A percentile compares a stretch with the other conserved stretches of the same genome.
Conservation (phyloP, 1,284 basidiomycete species). For the Cryptococcus sp. region DNA sequence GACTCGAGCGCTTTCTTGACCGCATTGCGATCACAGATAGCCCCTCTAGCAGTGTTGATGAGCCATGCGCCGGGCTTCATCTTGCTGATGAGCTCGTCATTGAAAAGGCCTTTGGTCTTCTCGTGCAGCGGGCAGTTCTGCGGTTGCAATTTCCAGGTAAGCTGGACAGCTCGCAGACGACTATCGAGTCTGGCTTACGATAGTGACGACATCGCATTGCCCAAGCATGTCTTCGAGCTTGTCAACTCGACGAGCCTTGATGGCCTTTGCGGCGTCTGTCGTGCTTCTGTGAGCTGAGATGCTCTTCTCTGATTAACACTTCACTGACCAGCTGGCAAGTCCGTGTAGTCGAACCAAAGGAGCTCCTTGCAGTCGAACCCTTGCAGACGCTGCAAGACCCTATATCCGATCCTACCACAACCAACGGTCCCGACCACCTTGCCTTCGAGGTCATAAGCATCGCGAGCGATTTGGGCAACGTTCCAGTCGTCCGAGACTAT, state of each 20-base stretch:
- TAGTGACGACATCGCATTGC: conserved; percentile 55
- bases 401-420: conserved; percentile 82
- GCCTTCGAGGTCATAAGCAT: conserved; percentile 84
- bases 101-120: conserved; percentile 76
- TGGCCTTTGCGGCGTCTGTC: conserved; percentile 66
- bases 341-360: conserved; percentile 87
- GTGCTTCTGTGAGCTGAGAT: background rate
- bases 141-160: background rate
- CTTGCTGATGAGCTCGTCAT: conserved; percentile 78
- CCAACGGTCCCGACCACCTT: conserved; percentile 90
- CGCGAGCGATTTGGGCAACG: conserved; percentile 76
- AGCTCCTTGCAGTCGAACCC: conserved; percentile 91
- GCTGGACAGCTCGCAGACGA: conserved; percentile 11
- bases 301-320: background rate
- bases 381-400: conserved; percentile 81
- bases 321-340: conserved; percentile 66
- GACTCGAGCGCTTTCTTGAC: conserved; percentile 75
- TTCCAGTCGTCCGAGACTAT: conserved; percentile 81
- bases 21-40: conserved; percentile 82
- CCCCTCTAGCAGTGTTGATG: conserved; percentile 91
- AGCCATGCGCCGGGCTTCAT: conserved; percentile 91
- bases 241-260: conserved; percentile 74
- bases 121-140: conserved; percentile 88
- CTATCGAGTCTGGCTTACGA: conserved; percentile 25
- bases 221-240: conserved; percentile 84